Evolutionary conservation across 169 alveolate genomes (phyloP).

Genomic region (Babesia bigemina): DNA sequence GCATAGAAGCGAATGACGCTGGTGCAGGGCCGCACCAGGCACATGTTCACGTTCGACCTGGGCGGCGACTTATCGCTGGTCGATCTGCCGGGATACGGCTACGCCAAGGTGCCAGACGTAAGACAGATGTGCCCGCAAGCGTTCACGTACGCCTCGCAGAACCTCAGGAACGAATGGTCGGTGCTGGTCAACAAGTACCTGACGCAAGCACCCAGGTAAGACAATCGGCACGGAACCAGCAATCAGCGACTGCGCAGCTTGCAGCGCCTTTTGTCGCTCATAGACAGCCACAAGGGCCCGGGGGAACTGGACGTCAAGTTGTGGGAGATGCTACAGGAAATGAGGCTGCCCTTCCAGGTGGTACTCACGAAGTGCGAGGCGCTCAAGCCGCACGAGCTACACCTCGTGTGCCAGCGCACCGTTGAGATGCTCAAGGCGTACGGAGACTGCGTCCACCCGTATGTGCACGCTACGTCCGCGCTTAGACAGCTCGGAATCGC

Average conservation of each 20-base stretch:
- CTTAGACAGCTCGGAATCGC: conserved; percentile 48
- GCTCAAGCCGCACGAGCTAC: conserved; percentile 62
- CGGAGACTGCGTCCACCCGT: conserved; percentile 41
- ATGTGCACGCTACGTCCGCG: conserved; percentile 63
- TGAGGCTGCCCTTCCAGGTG: conserved; percentile 77
- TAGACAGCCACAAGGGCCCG: conserved; percentile 78
- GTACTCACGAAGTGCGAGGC: conserved; percentile 81
- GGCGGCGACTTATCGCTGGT: conserved; percentile 78
- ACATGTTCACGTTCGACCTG: conserved; percentile 81
- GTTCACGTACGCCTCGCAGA: conserved; percentile 24
- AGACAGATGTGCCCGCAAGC: background rate
- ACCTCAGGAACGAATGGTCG: conserved; percentile 76
- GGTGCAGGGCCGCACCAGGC: conserved; percentile 84
- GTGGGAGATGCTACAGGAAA: conserved; percentile 78
- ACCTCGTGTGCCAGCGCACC: conserved; percentile 34
- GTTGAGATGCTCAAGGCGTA: conserved; percentile 57
- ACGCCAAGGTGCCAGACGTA: conserved; percentile 77
- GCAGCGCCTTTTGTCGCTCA: conserved; percentile 75
- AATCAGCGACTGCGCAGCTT: conserved; percentile 50
- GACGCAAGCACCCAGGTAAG: conserved; percentile 62
- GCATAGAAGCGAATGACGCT: background rate
- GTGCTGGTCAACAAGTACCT: conserved; percentile 73
- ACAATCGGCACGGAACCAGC: background rate
- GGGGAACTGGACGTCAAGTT: conserved; percentile 73
- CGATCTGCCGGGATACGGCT: conserved; percentile 88